phyloP scores from a whole-genome alignment of 176 grass and related monocot species.

The Oryza meyeriana region DNA sequence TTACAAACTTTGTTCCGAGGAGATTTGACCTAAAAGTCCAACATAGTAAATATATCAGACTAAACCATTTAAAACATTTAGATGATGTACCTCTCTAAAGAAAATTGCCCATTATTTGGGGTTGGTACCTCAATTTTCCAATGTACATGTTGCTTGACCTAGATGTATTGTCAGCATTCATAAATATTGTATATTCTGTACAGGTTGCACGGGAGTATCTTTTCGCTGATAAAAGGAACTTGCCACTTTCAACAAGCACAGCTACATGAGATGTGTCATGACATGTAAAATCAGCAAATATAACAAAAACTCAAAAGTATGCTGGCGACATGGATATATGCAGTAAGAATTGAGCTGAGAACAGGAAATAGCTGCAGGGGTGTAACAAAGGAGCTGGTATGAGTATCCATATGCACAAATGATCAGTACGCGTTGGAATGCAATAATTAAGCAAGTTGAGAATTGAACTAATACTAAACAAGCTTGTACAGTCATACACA shows the following conservation, averaged over 20 bases:
- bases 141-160: conserved; percentile 77
- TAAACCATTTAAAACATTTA: neutral
- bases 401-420: neutral
- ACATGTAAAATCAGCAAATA: conserved; percentile 14
- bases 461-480: neutral
- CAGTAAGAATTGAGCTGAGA: neutral
- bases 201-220: conserved; percentile 69
- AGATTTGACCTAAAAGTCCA: conserved; percentile 76
- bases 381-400: neutral
- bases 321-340: neutral
- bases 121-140: conserved; percentile 78
- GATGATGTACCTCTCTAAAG: conserved; percentile 28
- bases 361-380: conserved; percentile 1
- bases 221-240: conserved; percentile 86
- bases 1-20: conserved; percentile 80
- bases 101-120: neutral
- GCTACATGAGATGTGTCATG: conserved; percentile 38
- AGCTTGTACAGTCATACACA: neutral
- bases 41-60: conserved; percentile 26
- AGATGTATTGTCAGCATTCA: conserved; percentile 66
- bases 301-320: conserved; percentile 12
- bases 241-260: conserved; percentile 74
- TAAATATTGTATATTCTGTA: conserved; percentile 94
- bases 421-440: neutral
- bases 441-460: conserved; percentile 1